Percentiles rank a stretch among this genome's conserved stretches.
Conservation (phyloP, 2,329 filamentous ascomycete genomes). For the Cryphonectria naterciae region DNA sequence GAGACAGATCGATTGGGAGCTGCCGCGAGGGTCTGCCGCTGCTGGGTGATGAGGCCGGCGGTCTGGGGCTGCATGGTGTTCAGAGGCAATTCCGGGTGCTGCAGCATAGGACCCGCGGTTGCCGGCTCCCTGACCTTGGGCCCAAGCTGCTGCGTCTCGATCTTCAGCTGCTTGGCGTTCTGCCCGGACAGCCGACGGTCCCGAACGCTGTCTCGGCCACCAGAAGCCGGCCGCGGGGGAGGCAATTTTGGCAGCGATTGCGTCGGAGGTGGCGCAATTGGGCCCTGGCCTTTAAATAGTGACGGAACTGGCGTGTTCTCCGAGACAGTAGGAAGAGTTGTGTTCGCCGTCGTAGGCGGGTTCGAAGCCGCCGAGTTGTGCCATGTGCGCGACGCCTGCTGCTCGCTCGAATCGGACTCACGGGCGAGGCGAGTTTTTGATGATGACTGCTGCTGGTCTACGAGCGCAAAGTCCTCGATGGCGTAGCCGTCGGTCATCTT, state of each 20-base stretch:
- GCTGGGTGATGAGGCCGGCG: constrained; percentile 45
- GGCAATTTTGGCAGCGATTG: constrained; percentile 52
- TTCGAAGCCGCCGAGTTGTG: constrained; percentile 78
- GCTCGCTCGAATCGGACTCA: constrained; percentile 80
- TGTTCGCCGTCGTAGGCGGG: constrained; percentile 68
- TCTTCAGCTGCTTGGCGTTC: constrained; percentile 82
- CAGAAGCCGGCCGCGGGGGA: constrained; percentile 40
- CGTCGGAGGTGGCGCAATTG: constrained; percentile 52
- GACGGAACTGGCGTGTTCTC: constrained; percentile 52
- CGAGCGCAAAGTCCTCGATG: constrained; percentile 82
- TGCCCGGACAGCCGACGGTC: constrained; percentile 80
- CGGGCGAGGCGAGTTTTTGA: constrained; percentile 70
- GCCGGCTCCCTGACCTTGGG: constrained; percentile 34
- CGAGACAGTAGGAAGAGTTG: constrained; percentile 71
- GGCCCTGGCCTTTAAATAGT: constrained; percentile 36
- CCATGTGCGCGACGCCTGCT: constrained; percentile 77
- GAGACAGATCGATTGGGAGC: constrained; percentile 38
- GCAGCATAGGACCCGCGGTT: constrained; percentile 33
- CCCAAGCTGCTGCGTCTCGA: constrained; percentile 68
- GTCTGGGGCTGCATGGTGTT: constrained; percentile 35
- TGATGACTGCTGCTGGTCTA: constrained; percentile 48
- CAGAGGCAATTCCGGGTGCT: constrained; percentile 20
- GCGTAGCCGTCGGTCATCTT: constrained; percentile 85
- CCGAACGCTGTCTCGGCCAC: constrained; percentile 60
- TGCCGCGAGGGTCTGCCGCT: constrained; percentile 47